Base-by-base conservation (phyloP, 176 grass and related monocot species). In the Coix lacrymajobi region DNA sequence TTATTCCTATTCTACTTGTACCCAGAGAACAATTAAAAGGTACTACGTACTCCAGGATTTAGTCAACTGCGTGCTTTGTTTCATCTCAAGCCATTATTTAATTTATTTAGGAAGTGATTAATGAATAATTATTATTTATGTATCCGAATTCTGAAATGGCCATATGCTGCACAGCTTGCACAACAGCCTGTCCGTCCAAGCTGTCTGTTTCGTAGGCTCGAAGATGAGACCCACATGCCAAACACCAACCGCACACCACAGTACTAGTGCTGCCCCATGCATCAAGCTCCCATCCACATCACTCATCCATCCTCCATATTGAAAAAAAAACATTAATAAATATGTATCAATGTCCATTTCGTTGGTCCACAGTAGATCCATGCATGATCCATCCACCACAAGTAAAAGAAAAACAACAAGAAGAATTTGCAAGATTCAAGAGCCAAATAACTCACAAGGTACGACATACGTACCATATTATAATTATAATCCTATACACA, bases 181-280 rank as follows among this genome's bases (percentile, higher is more conserved):
- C 41, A 73, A 65, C 84, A 86, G 58, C 28, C 28, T 85, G 49
- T 71, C 40, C 52, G 76, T 72, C 63, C 84, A 72, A 29, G 32
- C 76, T 86, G 84, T 86, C 84, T 65, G 67, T 86, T 80, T 86
- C 84, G 76, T 86, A 73, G 67, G 19, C 76, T 65, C 76, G 71
- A 79, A 86, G 84, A 52, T 32, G 38, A 86, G 84, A 17, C 13
- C 84, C 84, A 79, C 76, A 80, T 86, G 84, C 84, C 84, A 73
- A 86, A 80, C 84, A 86, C 67, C 76, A 79, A 86, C 84, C 76
- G 84, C 76, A 86, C 84, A 86, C 1, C 84, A 37, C 76, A 62
- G 83, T 79, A 79, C 83, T 71, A 11, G 25, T 22, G 2, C 24
- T 40, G 22, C 31, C 64, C 66, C 66, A 69, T 69, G 20, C 37